Evolutionary conservation across 805 yeast species (phyloP).

Genomic region (Nakazawaea anatomiae): DNA sequence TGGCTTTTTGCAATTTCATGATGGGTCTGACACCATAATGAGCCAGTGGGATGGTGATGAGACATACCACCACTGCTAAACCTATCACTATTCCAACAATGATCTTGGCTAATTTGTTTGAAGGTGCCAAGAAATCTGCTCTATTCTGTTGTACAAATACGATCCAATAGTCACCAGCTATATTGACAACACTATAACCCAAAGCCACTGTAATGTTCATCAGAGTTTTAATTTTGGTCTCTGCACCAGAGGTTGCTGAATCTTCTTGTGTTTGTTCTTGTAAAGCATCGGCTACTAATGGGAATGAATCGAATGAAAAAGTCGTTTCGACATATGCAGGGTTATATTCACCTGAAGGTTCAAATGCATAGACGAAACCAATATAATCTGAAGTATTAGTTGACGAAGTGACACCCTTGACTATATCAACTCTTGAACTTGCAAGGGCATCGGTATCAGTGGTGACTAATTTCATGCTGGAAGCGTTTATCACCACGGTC

Average conservation of each 20-base stretch:
- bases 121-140: constrained; percentile 55
- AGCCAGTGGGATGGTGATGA: constrained; percentile 77
- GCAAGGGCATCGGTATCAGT: constrained; percentile 37
- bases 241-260: constrained; percentile 36
- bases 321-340: constrained; percentile 19
- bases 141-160: constrained; percentile 64
- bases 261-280: constrained; percentile 32
- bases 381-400: constrained; percentile 19
- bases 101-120: constrained; percentile 53
- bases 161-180: constrained; percentile 55
- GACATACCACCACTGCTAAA: constrained; percentile 65
- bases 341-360: constrained; percentile 24
- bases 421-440: constrained; percentile 20
- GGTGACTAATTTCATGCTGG: constrained; percentile 31
- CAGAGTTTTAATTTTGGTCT: constrained; percentile 30
- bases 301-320: constrained; percentile 15
- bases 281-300: constrained; percentile 29
- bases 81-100: constrained; percentile 76
- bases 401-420: constrained; percentile 17
- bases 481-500: constrained; percentile 49
- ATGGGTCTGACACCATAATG: constrained; percentile 84
- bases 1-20: constrained; percentile 70
- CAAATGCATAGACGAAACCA: constrained; percentile 37
- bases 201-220: constrained; percentile 39
- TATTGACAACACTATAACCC: constrained; percentile 46